Evolutionary conservation across 306 rosid genomes (phyloP), one percentile per base, ranked within the genome.

Genomic region (Ammopiptanthus mongolicus): DNA sequence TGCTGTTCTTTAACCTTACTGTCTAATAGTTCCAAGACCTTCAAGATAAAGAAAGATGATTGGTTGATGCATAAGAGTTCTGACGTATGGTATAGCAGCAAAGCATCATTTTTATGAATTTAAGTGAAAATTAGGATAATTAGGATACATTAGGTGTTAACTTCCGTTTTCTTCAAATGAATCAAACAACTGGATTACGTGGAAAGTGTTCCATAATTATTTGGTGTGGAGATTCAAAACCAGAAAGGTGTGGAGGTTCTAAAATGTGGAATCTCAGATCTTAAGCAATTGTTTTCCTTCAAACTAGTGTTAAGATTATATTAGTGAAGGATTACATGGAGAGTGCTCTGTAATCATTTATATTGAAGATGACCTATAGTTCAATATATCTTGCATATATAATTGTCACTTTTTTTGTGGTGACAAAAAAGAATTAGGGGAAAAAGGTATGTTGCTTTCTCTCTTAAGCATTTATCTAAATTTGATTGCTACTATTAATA

Each of bases 1-100:
- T 83, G 83, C 78, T 82, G 79, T 66, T 63, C 86, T 85, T 83
- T 81, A 62, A 80, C 87, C 15, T 57, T 63, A 28, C 76, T 65
- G 79, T 74, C 65, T 8, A 3, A 65, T 73, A 58, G 73, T 51
- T 84, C 78, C 84, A 82, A 81, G 67, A 56, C 33, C 79, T 68
- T 76, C 76, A 47, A 59, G 65, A 69, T 64, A 81, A 25, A 65
- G 4, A 68, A 80, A 84, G 21, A 74, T 59, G 29, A 71, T 72
- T 73, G 83, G 64, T 81, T 75, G 73, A 58, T 86, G 75, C 78
- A 62, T 55, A 41, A 68, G 83, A 47, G 58, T 48, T 55, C 71
- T 64, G 61, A 44, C 68, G 41, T 68, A 80, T 66, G 72, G 57
- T 65, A 10, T 71, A 12, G 64, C 37, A 73, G 12, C 28, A 55